These are phyloP conservation scores for Pseudozyma thailandica DNA, from an alignment of 1,284 basidiomycete species.

Conservation along the genomic window DNA sequence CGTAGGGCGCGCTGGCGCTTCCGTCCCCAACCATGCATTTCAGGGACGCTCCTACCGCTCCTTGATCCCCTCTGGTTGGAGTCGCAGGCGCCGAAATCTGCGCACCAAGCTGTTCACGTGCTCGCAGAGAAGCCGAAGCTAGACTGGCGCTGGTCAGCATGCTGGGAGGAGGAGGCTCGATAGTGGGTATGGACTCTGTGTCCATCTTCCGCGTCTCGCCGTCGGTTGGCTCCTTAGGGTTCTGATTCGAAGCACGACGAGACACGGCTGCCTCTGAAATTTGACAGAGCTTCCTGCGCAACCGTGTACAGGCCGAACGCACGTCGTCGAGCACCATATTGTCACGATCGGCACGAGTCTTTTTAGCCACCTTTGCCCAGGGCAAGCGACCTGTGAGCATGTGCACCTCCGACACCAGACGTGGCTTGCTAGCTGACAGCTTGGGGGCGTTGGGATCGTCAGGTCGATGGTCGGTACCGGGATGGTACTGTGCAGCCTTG, in stretches of 20 bases:
- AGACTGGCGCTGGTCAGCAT: no score
- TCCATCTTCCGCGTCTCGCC: background rate
- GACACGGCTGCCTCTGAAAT: constrained; percentile 21
- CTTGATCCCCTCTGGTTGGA: background rate
- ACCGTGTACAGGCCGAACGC: constrained; percentile 11
- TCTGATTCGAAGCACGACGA: background rate
- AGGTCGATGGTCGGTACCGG: constrained; percentile 3
- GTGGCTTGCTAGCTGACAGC: background rate
- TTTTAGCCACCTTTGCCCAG: constrained; percentile 23
- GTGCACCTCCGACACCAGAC: constrained; percentile 29
- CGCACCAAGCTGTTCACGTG: no score
- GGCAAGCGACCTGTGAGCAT: constrained; percentile 34
- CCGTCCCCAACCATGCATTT: constrained; percentile 3
- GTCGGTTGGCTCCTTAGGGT: background rate
- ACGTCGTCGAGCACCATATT: constrained; percentile 21
- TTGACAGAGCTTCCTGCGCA: constrained; percentile 19
- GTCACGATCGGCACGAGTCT: constrained; percentile 14
- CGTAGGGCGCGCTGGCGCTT: background rate
- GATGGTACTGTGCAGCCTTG: constrained; percentile 23
- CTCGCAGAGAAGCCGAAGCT: background rate
- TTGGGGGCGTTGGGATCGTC: background rate
- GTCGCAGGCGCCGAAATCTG: no score
- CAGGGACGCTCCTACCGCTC: no score
- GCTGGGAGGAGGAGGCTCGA: no score
- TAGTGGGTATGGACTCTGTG: no score